Percentiles rank a stretch among this genome's conserved stretches.
phyloP scores from a whole-genome alignment of 2,329 filamentous ascomycete species.

The Aspergillus sp. region DNA sequence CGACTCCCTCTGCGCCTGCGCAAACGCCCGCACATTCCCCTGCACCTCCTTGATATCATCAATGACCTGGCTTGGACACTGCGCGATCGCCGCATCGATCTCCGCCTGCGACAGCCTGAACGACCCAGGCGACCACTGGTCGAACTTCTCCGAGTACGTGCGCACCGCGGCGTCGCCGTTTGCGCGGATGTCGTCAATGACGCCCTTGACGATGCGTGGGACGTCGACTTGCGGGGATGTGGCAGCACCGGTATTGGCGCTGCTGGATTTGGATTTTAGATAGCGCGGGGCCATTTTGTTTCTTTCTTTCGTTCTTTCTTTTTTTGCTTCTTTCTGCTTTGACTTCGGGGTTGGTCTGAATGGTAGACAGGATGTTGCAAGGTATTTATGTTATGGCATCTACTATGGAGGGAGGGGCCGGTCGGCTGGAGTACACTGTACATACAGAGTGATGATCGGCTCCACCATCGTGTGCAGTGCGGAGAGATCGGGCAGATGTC shows the following conservation, averaged over 20 bases:
- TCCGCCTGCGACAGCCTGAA: conserved; percentile 51
- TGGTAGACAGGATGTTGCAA: too few relatives aligned
- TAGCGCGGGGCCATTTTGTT: not conserved
- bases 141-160: conserved; percentile 54
- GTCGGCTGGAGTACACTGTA: too few relatives aligned
- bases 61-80: conserved; percentile 50
- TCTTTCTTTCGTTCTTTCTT: not conserved
- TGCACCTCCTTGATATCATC: conserved; percentile 56
- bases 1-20: conserved; percentile 47
- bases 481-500: too few relatives aligned
- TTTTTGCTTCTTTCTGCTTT: not conserved
- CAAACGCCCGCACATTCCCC: conserved; percentile 51
- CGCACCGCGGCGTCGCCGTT: conserved; percentile 53
- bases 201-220: conserved; percentile 45
- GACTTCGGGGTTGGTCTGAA: too few relatives aligned
- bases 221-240: conserved; percentile 23
- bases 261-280: not conserved
- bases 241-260: not conserved
- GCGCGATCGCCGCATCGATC: conserved; percentile 48
- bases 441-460: too few relatives aligned
- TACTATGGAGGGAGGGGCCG: too few relatives aligned
- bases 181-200: conserved; percentile 49
- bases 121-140: conserved; percentile 52
- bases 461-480: too few relatives aligned
- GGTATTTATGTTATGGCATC: too few relatives aligned